Conservation (phyloP, 441 rosid species). For the Caryocar brasiliense region DNA sequence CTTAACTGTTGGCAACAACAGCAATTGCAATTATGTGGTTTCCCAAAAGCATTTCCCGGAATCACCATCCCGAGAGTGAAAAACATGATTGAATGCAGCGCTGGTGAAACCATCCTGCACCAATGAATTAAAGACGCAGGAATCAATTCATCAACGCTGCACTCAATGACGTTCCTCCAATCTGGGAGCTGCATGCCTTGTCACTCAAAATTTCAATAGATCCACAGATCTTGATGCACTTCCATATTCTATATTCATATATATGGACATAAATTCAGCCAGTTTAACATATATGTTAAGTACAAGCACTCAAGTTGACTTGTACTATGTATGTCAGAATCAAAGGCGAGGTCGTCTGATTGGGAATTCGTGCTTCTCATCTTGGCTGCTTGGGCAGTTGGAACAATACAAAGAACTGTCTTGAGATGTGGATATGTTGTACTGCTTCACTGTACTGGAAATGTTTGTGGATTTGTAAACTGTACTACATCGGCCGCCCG, state of each 20-base stretch:
- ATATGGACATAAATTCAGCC: not conserved
- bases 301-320: too few species aligned
- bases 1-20: too few species aligned
- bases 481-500: slow-evolving; percentile 14
- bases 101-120: slow-evolving; percentile 15
- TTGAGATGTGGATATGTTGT: too few species aligned
- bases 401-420: too few species aligned
- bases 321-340: too few species aligned
- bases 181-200: slow-evolving; percentile 4
- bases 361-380: not conserved
- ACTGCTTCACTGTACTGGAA: slow-evolving; percentile 18
- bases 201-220: not conserved
- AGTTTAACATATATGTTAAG: too few species aligned
- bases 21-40: too few species aligned
- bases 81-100: slow-evolving; percentile 49
- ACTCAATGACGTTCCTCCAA: slow-evolving; percentile 51
- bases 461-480: too few species aligned
- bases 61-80: slow-evolving; percentile 8
- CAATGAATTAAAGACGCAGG: too few species aligned
- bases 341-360: too few species aligned
- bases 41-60: not conserved
- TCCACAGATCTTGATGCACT: not conserved
- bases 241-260: not conserved
- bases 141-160: slow-evolving; percentile 52
- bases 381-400: not conserved